Base-by-base conservation (phyloP, 78 protist species). In the Capsaspora owczarzaki region DNA sequence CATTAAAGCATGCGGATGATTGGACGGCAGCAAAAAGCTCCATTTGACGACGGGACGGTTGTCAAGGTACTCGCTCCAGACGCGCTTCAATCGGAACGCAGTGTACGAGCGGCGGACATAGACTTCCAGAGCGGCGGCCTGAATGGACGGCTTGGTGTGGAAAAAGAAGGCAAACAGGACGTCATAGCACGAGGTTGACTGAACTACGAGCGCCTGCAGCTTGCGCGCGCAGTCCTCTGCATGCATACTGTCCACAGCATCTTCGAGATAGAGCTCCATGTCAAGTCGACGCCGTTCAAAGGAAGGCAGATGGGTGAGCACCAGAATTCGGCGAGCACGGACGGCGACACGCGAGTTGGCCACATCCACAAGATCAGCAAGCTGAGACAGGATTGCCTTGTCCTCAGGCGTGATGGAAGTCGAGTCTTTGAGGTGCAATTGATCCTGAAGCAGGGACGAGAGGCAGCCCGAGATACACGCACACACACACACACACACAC, bases 41-140 rank as follows among this genome's bases (percentile, higher is more conserved):
- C 51, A 46, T 46, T 46, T 12, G 51, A 46, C 12, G 51, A 46
- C 51, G 51, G 51, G 51, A 12, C 12, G 5, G 51, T 46, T 12
- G 25, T 46, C 51, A 12, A 46, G 5, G 25, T 5, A 5, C 25
- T 46, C 51, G 51, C 5, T 46, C 25, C 51, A 14, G 51, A 46
- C 12, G 25, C 25, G 12, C 51, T 46, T 5, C 5, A 46, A 12
- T 5, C 25, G 6, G 85, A 79, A 86, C 27, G 89, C 79, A 40
- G 71, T 61, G 78, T 89, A 89, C 29, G 61, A 0, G 63, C 92
- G 85, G 61, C 84, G 84, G 22, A 79, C 82, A 47, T 87, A 87
- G 43, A 76, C 91, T 51, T 88, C 86, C 44, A 74, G 68, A 6
- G 91, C 87, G 6, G 85, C 84, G 38, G 3, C 40, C 29, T 8